Base-by-base conservation (phyloP, 2,329 filamentous ascomycete species). In the Penicillium sp. region DNA sequence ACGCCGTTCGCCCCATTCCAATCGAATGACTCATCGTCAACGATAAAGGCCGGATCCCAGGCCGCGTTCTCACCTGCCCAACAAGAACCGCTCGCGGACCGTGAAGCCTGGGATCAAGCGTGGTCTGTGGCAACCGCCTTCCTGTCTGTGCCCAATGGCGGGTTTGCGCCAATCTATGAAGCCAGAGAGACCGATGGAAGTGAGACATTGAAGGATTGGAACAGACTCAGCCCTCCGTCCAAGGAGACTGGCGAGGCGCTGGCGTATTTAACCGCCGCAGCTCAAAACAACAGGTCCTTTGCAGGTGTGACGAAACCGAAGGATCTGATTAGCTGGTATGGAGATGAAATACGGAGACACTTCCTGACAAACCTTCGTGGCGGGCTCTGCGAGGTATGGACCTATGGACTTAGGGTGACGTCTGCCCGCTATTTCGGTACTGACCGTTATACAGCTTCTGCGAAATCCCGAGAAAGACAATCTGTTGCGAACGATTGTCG, bases 261-360 rank as follows among this genome's bases (percentile, higher is more conserved):
- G 16, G 49, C 44, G 5, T 69, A 68, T 54, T 41, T 74, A 13
- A 46, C 56, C 3, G 43, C 44, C 27, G 37, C 44, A 6, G 40
- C 34, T 20, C 45, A 50, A 26, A 44, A 44, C 18, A 26, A 24
- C 4, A 44, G 32, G 10, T 27, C 26, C 1, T 20, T 18, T 9
- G n/a, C 27, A 13, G 35, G 29, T 40, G 50, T 50, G 4, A 45
- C 42, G 10, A 54, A 56, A 24, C 56, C 60, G 32, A 56, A 61
- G 45, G 63, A 65, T 46, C 49, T 74, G 23, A 48, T 69, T 31
- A 58, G 64, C 31, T 74, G 71, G 72, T 74, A 74, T 56, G 63
- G 63, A n/a, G 61, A 66, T 50, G 69, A 74, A 52, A 65, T 70
- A 10, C 60, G 68, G 35, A 61, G 67, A 44, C 72, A 74, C 57